Base-by-base conservation (phyloP, 164 flowering plant genomes). In the Amborella trichopoda region DNA sequence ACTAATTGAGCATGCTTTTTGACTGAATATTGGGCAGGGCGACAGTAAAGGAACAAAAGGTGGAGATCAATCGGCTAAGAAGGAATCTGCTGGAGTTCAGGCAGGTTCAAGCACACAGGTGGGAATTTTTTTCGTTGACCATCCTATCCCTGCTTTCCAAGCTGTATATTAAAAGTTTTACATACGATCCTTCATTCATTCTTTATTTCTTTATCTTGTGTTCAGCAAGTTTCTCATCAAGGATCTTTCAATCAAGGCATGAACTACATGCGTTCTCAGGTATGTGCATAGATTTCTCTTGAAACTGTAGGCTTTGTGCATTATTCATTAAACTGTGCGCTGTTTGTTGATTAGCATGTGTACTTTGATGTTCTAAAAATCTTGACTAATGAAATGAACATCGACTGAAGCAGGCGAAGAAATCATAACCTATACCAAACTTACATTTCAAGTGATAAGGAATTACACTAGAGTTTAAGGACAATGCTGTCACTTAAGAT, bases 1-100 rank as follows among this genome's bases (percentile, higher is more conserved):
- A n/a, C n/a, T n/a, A n/a, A n/a, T n/a, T n/a, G n/a, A n/a, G n/a
- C n/a, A n/a, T n/a, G 30, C 3, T 41, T 2, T 26, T 39, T 24
- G 33, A 8, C 11, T n/a, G 37, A n/a, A 18, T 16, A 44, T 33
- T 49, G 19, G 36, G 19, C 41, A 67, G 71, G 67, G 67, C 49
- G 71, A 67, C 12, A 52, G 50, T 41, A 67, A 62, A 44, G 71
- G 64, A 32, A 30, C 66, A 23, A 67, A 62, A 50, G 49, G 56
- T 57, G 66, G 64, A 18, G 71, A 67, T 40, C 62, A 55, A 0
- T 60, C 65, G 18, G 34, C 32, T 28, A 67, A 44, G 32, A 67
- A 44, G 34, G 71, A 67, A 16, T 41, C 21, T 3, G 23, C 17
- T 18, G 55, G 58, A 32, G 20, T 34, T 44, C 71, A 58, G 33